Evolutionary conservation across 2,329 filamentous ascomycete genomes (phyloP).

Genomic region (Ophiosphaerella korrae): DNA sequence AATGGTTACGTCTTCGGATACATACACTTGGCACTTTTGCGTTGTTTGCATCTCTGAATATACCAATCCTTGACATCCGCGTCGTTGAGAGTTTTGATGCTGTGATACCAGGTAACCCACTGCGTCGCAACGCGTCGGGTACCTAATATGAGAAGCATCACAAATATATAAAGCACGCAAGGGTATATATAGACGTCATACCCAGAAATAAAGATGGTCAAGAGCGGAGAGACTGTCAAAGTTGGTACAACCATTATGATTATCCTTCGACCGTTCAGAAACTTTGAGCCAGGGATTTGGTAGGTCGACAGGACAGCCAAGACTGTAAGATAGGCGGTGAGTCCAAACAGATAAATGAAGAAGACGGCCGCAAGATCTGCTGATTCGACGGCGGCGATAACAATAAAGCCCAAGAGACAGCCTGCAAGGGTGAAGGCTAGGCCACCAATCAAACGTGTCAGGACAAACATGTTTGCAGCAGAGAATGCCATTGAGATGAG

Average conservation of each 20-base stretch:
- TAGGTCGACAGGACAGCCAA: conserved; percentile 55
- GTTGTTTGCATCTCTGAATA: conserved; percentile 35
- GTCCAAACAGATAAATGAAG: conserved; percentile 62
- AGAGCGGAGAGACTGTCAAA: conserved; percentile 61
- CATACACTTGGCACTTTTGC: conserved; percentile 21
- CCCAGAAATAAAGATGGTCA: conserved; percentile 58
- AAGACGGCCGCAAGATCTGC: conserved; percentile 60
- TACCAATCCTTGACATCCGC: conserved; percentile 59
- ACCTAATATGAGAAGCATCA: conserved; percentile 57
- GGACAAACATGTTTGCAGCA: conserved; percentile 60
- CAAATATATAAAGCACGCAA: conserved; percentile 59
- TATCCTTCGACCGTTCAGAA: conserved; percentile 62
- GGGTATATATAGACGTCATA: conserved; percentile 64
- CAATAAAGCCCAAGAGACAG: conserved; percentile 58
- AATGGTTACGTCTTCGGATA: not conserved
- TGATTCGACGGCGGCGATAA: conserved; percentile 53
- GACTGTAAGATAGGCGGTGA: conserved; percentile 64
- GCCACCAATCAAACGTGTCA: conserved; percentile 59
- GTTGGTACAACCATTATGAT: conserved; percentile 62
- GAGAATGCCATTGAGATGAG: conserved; percentile 62
- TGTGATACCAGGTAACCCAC: conserved; percentile 64
- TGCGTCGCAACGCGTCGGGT: conserved; percentile 60
- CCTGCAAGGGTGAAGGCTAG: conserved; percentile 58
- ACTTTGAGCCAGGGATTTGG: conserved; percentile 59
- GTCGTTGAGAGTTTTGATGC: conserved; percentile 57